A percentile compares a stretch with the other conserved stretches of the same genome.
phyloP scores from a whole-genome alignment of 2,329 filamentous ascomycete species.

The Neonectria magnoliae region DNA sequence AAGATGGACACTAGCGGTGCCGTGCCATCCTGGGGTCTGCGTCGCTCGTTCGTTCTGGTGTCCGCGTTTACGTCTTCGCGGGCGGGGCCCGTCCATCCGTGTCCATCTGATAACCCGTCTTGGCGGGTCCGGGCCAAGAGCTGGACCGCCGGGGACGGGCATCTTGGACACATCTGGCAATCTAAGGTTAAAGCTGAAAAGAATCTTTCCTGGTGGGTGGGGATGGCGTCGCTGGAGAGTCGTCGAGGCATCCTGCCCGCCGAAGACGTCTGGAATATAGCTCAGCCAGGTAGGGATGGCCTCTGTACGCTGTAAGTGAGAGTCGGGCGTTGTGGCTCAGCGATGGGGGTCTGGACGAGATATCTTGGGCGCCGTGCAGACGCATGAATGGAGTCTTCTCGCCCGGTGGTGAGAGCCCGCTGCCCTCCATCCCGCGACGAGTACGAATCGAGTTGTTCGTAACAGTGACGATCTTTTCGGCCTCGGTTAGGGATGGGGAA shows the following conservation, averaged over 20 bases:
- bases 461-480: constrained; percentile 10
- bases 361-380: constrained; percentile 2
- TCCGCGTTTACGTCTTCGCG: neutral
- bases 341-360: neutral
- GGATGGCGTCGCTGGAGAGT: neutral
- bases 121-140: neutral
- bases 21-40: neutral
- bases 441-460: constrained; percentile 18
- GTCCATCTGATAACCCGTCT: constrained; percentile 19
- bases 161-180: constrained; percentile 14
- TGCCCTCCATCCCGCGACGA: neutral
- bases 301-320: neutral
- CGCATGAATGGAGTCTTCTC: constrained; percentile 1
- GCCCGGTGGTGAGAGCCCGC: neutral
- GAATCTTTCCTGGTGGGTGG: constrained; percentile 9
- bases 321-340: neutral
- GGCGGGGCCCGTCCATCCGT: neutral
- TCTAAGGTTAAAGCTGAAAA: constrained; percentile 20
- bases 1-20: neutral
- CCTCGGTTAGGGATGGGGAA: constrained; percentile 6
- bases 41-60: neutral
- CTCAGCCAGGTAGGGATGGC: constrained; percentile 12
- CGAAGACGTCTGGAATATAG: neutral
- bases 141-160: neutral
- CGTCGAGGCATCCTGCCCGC: neutral